These are phyloP conservation scores for Craterostigma plantagineum DNA, from an alignment of 257 asterid species.

Conservation along the genomic window DNA sequence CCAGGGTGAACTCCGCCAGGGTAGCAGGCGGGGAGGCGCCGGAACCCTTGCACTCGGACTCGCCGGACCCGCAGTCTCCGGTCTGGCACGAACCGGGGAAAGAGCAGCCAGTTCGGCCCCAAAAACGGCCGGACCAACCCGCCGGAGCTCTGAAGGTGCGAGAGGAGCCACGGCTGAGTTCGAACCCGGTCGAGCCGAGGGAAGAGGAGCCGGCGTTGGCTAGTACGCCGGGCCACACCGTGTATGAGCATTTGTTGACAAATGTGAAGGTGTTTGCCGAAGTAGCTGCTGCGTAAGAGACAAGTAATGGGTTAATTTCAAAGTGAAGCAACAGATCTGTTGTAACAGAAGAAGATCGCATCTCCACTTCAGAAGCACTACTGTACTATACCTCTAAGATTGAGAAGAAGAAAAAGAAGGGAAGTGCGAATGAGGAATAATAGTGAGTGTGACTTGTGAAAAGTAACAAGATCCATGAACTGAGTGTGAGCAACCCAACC, in stretches of 20 bases:
- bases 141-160: slow-evolving; percentile 47
- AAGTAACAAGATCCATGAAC: too few relatives aligned
- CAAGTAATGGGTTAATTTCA: too few relatives aligned
- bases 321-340: too few relatives aligned
- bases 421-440: too few relatives aligned
- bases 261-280: slow-evolving; percentile 58
- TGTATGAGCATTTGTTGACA: slow-evolving; percentile 70
- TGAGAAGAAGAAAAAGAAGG: too few relatives aligned
- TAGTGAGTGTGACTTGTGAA: too few relatives aligned
- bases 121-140: slow-evolving; percentile 82
- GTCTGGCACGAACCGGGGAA: slow-evolving; percentile 50
- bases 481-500: too few relatives aligned
- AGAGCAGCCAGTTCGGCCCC: slow-evolving; percentile 82
- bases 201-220: slow-evolving; percentile 63
- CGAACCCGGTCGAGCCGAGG: slow-evolving; percentile 59
- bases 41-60: slow-evolving; percentile 46
- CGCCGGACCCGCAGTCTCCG: slow-evolving; percentile 83
- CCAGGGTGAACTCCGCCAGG: slow-evolving; percentile 78
- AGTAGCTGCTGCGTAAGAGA: too few relatives aligned
- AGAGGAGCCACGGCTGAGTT: slow-evolving; percentile 47
- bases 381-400: too few relatives aligned
- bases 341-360: too few relatives aligned
- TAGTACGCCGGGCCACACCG: slow-evolving; percentile 86
- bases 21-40: slow-evolving; percentile 95
- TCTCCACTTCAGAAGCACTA: too few relatives aligned